Conservation (phyloP, 2,329 filamentous ascomycete species). For the Alternaria sp. region DNA sequence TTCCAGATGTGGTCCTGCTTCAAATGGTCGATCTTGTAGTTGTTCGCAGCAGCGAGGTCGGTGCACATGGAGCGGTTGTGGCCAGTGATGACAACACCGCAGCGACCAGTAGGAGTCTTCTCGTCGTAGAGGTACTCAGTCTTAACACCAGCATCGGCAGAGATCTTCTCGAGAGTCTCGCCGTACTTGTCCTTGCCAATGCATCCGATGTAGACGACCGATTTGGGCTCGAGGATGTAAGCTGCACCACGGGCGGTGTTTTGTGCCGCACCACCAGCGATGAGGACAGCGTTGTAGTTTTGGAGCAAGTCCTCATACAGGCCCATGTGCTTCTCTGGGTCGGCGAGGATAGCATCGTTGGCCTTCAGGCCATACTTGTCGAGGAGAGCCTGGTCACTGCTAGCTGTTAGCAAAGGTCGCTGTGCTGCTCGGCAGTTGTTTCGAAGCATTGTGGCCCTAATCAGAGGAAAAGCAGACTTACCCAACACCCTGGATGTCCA, state of each 20-base stretch:
- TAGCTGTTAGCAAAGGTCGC: conserved; percentile 31
- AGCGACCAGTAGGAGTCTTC: conserved; percentile 85
- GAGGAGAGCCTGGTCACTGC: conserved; percentile 81
- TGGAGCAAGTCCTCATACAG: conserved; percentile 94
- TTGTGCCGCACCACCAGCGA: conserved; percentile 95
- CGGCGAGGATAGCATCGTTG: conserved; percentile 97
- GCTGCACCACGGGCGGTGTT: conserved; percentile 96
- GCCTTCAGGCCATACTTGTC: conserved; percentile 92
- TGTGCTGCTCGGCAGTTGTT: conserved; percentile 12
- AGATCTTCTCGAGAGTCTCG: conserved; percentile 84
- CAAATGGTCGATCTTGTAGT: conserved; percentile 94
- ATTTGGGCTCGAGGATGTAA: conserved; percentile 89
- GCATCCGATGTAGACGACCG: conserved; percentile 91
- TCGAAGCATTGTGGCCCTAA: not conserved
- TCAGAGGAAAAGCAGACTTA: conserved; percentile 47
- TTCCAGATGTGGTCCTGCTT: conserved; percentile 92
- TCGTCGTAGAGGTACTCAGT: conserved; percentile 95
- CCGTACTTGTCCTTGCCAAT: conserved; percentile 97
- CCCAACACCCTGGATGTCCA: conserved; percentile 90
- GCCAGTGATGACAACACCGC: conserved; percentile 95
- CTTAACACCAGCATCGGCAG: conserved; percentile 85
- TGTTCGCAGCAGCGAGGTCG: conserved; percentile 94
- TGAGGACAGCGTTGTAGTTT: conserved; percentile 91
- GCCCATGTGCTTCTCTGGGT: conserved; percentile 80
- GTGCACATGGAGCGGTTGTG: conserved; percentile 96